Base-by-base conservation (phyloP, 2,329 filamentous ascomycete species). In the Shiraia sp. region DNA sequence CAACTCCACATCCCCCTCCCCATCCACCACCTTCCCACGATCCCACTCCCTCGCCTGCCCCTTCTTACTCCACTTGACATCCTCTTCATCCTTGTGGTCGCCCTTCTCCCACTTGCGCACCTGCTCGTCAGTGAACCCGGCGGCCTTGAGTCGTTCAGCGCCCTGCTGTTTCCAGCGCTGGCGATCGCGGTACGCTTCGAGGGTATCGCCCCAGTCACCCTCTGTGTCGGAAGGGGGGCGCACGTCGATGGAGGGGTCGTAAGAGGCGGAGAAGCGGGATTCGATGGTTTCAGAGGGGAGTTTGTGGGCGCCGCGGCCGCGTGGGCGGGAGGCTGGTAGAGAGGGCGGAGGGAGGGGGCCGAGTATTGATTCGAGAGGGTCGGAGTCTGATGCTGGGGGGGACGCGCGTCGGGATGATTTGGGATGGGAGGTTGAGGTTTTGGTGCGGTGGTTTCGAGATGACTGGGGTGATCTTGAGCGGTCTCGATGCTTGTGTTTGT, bases 141-240 rank as follows among this genome's bases (percentile, higher is more conserved):
- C 90, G 14, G 81, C 81, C 24, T 83, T 83, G 45, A 96, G 72
- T 43, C 90, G 76, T 37, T 90, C 85, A 6, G 87, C 87, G 22
- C 90, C 88, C 53, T 85, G 82, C 49, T 84, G 78, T 58, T 82
- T 84, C 82, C 87, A 90, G 52, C 84, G 85, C 53, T 88, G 81
- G n/a, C 89, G 82, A 63, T 95, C 90, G 27, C 86, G 80, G 41
- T 89, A 77, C 4, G 85, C 83, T 68, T 95, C 90, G 1, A 93
- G 75, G 1, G 87, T 83, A 55, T 88, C 81, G 31, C 88, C 87
- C 90, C 90, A 96, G 45, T 88, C 82, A 47, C 85, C 83, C 19
- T 76, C 77, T 2, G 71, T 73, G 1, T 75, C 73, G 2, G 74
- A 65, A 47, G 67, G 50, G 30, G 75, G 70, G 27, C 76, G 71